Conservation (phyloP, 2,329 filamentous ascomycete species). For the Corniculantispora saksenae region DNA sequence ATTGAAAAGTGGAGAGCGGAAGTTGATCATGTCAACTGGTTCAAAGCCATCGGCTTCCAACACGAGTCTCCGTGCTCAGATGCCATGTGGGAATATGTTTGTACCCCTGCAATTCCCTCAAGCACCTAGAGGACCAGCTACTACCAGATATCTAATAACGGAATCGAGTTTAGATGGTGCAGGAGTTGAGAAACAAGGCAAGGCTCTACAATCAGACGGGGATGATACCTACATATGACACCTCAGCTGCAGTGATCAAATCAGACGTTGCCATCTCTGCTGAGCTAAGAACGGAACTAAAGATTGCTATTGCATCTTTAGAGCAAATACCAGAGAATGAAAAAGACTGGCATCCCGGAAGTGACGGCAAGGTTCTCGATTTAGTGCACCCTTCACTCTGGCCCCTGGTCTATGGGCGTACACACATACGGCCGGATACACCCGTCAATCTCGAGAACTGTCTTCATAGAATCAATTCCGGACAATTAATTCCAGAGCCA, state of each 20-base stretch:
- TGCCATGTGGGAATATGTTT: background rate
- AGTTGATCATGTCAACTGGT: background rate
- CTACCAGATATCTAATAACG: too few species aligned
- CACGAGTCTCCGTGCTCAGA: background rate
- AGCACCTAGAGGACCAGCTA: too few species aligned
- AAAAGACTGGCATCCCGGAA: conserved; percentile 64
- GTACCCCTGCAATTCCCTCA: background rate
- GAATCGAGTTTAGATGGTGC: conserved; percentile 31
- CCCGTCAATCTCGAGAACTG: too few species aligned
- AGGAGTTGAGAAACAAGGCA: conserved; percentile 28
- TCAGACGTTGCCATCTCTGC: conserved; percentile 35
- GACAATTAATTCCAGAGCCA: too few species aligned
- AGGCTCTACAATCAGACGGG: too few species aligned
- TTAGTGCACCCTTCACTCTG: conserved; percentile 66
- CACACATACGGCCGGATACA: too few species aligned
- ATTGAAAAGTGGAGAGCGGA: conserved; percentile 25
- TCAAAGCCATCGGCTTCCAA: background rate
- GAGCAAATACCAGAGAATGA: conserved; percentile 50
- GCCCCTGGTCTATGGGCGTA: conserved; percentile 54
- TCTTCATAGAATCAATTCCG: too few species aligned
- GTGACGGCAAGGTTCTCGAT: conserved; percentile 58
- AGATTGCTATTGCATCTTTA: conserved; percentile 33
- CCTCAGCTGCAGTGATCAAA: conserved; percentile 25
- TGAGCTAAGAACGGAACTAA: conserved; percentile 45
- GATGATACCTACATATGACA: too few species aligned